Evolutionary conservation across 1,139 yeast genomes (phyloP).

Genomic region (Komagataea norvegica): DNA sequence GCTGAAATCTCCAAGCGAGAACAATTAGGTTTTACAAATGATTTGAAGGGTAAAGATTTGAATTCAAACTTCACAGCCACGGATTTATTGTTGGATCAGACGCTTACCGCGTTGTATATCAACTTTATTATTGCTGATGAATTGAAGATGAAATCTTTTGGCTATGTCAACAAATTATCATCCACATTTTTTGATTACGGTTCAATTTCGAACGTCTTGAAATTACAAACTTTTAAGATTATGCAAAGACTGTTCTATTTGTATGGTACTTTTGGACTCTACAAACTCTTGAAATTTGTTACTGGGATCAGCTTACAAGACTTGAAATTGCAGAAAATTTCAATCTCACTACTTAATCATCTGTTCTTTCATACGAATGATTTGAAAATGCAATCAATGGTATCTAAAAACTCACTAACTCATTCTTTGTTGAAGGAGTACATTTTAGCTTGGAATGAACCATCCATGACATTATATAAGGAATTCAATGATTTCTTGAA

Average conservation of each 20-base stretch:
- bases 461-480: constrained; percentile 1
- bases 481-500: constrained; percentile 4
- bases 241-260: constrained; percentile 27
- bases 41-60: constrained; percentile 8
- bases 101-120: constrained; percentile 30
- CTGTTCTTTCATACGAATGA: constrained; percentile 24
- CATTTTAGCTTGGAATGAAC: constrained; percentile 32
- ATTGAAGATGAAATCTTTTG: constrained; percentile 15
- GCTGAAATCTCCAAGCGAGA: constrained; percentile 7
- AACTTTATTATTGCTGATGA: constrained; percentile 30
- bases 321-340: constrained; percentile 29
- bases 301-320: constrained; percentile 28
- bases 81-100: constrained; percentile 29
- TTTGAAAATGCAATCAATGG: constrained; percentile 14
- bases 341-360: constrained; percentile 31
- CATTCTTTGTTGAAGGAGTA: constrained; percentile 26
- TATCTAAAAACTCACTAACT: constrained; percentile 25
- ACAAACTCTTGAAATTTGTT: constrained; percentile 33
- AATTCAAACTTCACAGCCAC: constrained; percentile 28
- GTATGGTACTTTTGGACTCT: constrained; percentile 37
- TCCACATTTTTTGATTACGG: constrained; percentile 20
- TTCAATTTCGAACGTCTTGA: constrained; percentile 17
- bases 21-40: constrained; percentile 7
- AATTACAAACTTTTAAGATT: constrained; percentile 22
- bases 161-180: constrained; percentile 10